Evolutionary conservation across 768 basidiomycete species (phyloP), one percentile per base, ranked within the genome.

Genomic region (Leccinellum luteum): DNA sequence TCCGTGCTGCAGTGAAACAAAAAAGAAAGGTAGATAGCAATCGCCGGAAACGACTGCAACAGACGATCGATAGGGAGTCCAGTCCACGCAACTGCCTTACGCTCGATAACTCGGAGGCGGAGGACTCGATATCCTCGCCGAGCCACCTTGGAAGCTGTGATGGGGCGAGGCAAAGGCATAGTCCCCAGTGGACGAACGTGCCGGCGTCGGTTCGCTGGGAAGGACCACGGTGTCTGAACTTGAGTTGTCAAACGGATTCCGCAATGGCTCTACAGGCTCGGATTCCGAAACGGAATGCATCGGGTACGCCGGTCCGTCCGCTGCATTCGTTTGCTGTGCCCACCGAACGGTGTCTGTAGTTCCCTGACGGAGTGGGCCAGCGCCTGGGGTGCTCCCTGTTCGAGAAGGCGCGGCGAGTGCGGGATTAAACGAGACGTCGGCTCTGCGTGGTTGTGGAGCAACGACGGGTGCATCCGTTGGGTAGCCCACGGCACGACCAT

Each of bases 401-500:
- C 56, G 64, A 35, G 60, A 52, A 35, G 58, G 59, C 0, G 47
- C 50, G 17, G 31, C 57, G 2, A 69, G 23, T 32, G 54, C 57
- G 8, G 62, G 15, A 14, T 67, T 56, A 41, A 72, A 57, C 3
- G 66, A 25, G 32, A 48, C 25, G 15, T 59, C 60, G 25, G 58
- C 61, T 35, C 68, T 64, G 54, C 73, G 75, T 19, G 85, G 84
- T 53, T 79, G 75, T 8, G 85, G 85, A 10, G 83, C 81, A 41
- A 80, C 71, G 54, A 86, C 68, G 32, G 61, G 74, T 23, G 78
- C 78, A 52, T 81, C 79, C 9, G 71, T 31, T 10, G 74, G 64
- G 61, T 81, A 78, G 21, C 83, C 82, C 7, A 82, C 63, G 12
- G 84, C 83, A 51, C 62, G 78, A 21, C 83, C 81, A 13, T 62